These are phyloP conservation scores for Verticillium dahliae DNA, from an alignment of 2,329 filamentous ascomycete genomes.

Conservation along the genomic window DNA sequence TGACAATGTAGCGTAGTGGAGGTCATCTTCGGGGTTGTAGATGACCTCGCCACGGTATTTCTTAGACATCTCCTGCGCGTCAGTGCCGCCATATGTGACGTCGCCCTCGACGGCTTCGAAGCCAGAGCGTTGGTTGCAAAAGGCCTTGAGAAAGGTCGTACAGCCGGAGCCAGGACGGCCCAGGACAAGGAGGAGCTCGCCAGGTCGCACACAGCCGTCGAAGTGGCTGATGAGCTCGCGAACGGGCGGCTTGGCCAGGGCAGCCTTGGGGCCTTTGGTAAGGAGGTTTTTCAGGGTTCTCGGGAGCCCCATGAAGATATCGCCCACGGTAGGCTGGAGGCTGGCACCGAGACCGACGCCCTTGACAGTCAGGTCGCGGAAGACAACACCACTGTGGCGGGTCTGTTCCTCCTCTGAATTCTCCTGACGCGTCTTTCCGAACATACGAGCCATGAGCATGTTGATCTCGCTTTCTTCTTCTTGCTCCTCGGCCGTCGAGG, in stretches of 20 bases:
- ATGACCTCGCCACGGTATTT: conserved; percentile 57
- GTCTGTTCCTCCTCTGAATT: conserved; percentile 66
- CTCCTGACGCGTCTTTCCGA: conserved; percentile 56
- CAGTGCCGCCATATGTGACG: conserved; percentile 52
- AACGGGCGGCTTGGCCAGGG: conserved; percentile 26
- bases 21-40: conserved; percentile 62
- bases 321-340: conserved; percentile 34
- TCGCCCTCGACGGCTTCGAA: conserved; percentile 60
- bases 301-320: conserved; percentile 25
- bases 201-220: conserved; percentile 46
- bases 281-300: conserved; percentile 16
- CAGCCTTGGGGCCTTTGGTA: conserved; percentile 20
- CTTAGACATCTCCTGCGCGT: conserved; percentile 37
- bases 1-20: conserved; percentile 63
- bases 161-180: conserved; percentile 53
- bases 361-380: conserved; percentile 63
- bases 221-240: conserved; percentile 40
- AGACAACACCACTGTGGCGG: conserved; percentile 62
- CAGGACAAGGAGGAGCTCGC: conserved; percentile 52
- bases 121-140: conserved; percentile 62
- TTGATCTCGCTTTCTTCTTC: conserved; percentile 45
- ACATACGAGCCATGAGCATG: conserved; percentile 63
- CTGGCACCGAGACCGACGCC: conserved; percentile 61
- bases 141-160: conserved; percentile 51
- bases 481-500: conserved; percentile 30